These are phyloP conservation scores for Serpula lacrymans DNA, from an alignment of 768 basidiomycete species.

Conservation along the genomic window DNA sequence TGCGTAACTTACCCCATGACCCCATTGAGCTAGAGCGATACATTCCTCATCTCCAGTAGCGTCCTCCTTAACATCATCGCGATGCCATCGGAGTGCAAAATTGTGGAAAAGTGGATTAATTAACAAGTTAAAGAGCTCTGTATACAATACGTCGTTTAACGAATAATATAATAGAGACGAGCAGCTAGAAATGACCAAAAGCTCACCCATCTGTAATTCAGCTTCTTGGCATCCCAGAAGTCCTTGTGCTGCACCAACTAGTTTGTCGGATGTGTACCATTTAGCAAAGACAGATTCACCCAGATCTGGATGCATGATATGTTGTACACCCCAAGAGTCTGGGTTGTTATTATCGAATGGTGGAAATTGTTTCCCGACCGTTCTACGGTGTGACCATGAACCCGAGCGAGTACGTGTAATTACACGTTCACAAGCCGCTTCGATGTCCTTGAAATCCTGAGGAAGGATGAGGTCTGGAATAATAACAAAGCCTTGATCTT, in stretches of 20 bases:
- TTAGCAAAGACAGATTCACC: constrained; percentile 53
- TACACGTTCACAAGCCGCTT: constrained; percentile 48
- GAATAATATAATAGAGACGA: neutral
- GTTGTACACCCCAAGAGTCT: constrained; percentile 81
- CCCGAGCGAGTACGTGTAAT: constrained; percentile 55
- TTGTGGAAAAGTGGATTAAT: constrained; percentile 63
- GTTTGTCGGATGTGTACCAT: constrained; percentile 61
- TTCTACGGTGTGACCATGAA: constrained; percentile 61
- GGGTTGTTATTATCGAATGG: constrained; percentile 56
- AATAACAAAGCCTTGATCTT: constrained; percentile 64
- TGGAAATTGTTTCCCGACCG: constrained; percentile 77
- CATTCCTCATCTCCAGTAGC: constrained; percentile 60
- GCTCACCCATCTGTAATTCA: constrained; percentile 71
- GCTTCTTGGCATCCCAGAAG: constrained; percentile 56
- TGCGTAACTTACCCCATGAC: constrained; percentile 54
- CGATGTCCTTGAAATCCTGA: constrained; percentile 36
- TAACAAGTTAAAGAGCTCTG: constrained; percentile 74
- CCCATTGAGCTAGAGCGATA: constrained; percentile 53
- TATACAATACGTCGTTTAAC: neutral
- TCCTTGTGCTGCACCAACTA: constrained; percentile 41
- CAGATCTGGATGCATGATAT: constrained; percentile 76
- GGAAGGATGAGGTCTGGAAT: constrained; percentile 51
- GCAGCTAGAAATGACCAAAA: neutral
- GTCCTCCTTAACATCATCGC: constrained; percentile 65
- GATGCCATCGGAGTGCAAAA: constrained; percentile 78